Base-by-base conservation (phyloP, 352 stramenopile genomes). In the Pythium vanterpoolii region DNA sequence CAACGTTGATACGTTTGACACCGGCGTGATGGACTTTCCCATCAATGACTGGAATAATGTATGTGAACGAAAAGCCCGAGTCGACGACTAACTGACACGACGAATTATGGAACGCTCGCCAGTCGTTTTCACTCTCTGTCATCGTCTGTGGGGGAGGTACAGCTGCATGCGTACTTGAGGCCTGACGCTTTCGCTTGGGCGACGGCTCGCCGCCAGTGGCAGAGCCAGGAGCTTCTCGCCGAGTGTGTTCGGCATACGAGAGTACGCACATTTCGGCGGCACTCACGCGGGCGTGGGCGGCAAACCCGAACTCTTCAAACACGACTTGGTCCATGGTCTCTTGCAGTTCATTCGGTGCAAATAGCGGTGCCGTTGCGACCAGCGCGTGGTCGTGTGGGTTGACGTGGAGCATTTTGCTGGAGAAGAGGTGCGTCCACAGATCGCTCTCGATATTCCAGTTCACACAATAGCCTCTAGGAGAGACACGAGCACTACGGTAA, bases 21-120 rank as follows among this genome's bases (percentile, higher is more conserved):
- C 71, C 77, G 0, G 68, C 59, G 16, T 64, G 64, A 47, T 65
- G 86, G 54, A 70, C 78, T 16, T 71, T 71, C 4, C 78, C 77
- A 40, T 92, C 61, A 55, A 97, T 77, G n/a, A 97, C 78, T 3
- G 95, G 95, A 11, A 98, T 76, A 50, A 98, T 74, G 51, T 98
- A 87, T 26, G 91, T 98, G 56, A 98, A 98, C 10, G 91, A 98
- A 63, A 97, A 99, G 10, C 96, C 96, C 4, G 89, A 86, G 79
- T 99, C 96, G 27, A 99, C 83, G 0, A 98, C 87, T 44, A 89
- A 50, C 42, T 89, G 73, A 23, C 73, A 89, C 8, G 74, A 83
- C 8, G 80, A 87, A 23, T 57, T 60, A 19, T 74, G 75, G 43
- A 90, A 88, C 23, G 67, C 43, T 21, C 53, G 64, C 40, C 69